Percentiles rank a stretch among this genome's conserved stretches.
Conservation (phyloP, 371 early-diverging fungal genomes). For the Mortierella sp. region DNA sequence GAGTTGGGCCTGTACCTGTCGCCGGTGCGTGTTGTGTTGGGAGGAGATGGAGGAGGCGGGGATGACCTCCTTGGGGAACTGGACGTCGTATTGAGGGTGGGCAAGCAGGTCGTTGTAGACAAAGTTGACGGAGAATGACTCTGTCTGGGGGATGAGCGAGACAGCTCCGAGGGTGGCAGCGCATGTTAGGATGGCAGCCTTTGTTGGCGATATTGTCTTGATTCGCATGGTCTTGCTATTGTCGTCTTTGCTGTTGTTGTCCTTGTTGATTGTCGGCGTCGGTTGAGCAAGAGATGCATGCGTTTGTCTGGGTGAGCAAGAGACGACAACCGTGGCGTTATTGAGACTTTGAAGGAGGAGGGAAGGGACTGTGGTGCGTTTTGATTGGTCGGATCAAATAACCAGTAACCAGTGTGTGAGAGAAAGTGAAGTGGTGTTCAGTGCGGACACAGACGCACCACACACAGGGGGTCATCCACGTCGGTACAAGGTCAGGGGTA, state of each 20-base stretch:
- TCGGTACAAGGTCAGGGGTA: too few relatives aligned
- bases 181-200: constrained; percentile 23
- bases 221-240: constrained; percentile 12
- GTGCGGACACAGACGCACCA: too few relatives aligned
- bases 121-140: constrained; percentile 43
- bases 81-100: constrained; percentile 66
- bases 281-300: constrained; percentile 2
- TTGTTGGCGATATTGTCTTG: constrained; percentile 19
- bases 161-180: constrained; percentile 16
- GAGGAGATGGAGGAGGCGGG: constrained; percentile 56
- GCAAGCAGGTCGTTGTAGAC: constrained; percentile 68
- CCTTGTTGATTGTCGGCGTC: not conserved
- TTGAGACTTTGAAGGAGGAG: too few relatives aligned
- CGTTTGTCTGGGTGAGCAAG: not conserved
- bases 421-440: too few relatives aligned
- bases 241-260: not conserved
- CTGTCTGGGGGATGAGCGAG: constrained; percentile 10
- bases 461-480: too few relatives aligned
- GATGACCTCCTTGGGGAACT: constrained; percentile 59
- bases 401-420: too few relatives aligned
- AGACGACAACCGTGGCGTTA: not conserved
- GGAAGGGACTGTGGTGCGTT: not conserved
- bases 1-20: constrained; percentile 3
- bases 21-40: constrained; percentile 23
- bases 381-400: too few relatives aligned